Evolutionary conservation across 768 basidiomycete species (phyloP), one percentile per base, ranked within the genome.

Genomic region (Obba rivulosa): DNA sequence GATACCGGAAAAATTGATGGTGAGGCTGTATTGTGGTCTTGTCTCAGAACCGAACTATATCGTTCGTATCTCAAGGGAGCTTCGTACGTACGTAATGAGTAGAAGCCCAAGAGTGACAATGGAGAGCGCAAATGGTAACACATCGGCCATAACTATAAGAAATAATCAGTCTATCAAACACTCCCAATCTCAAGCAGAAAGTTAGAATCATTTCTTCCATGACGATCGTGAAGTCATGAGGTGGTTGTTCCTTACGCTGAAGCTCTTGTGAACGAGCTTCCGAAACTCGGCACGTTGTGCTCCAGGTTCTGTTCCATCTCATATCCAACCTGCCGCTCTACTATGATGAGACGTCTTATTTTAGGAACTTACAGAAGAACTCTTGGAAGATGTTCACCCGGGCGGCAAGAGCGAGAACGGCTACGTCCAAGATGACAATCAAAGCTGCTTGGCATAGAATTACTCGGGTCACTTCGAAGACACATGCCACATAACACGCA

Each of bases 41-140:
- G 23, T 25, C 8, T 14, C 14, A 49, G 48, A 36, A 24, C 38
- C n/a, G 23, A 39, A 25, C 4, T 21, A 7, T 13, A 8, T 13
- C 22, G 25, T 2, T n/a, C 2, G 20, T 2, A 3, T 10, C 40
- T 13, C 34, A 14, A 35, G 16, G 40, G 50, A 37, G 7, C 21
- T 24, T 16, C 34, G 10, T 22, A 63, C 76, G 48, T 49, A 79
- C 80, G 71, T 63, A 34, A 66, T 24, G 25, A 68, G 56, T 34
- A 80, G 59, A 24, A 79, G 48, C 28, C 72, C 61, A 24, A 79
- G 57, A 2, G 78, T 79, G 43, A 69, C 59, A 56, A 79, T 75
- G 24, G 79, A 79, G 34, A 83, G 70, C n/a, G 66, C 73, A 46
- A 81, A 66, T n/a, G 81, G 81, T 58, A 80, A 79, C 20, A 79